These are phyloP conservation scores for Metrosideros polymorpha DNA, from an alignment of 441 rosid species.

Conservation along the genomic window DNA sequence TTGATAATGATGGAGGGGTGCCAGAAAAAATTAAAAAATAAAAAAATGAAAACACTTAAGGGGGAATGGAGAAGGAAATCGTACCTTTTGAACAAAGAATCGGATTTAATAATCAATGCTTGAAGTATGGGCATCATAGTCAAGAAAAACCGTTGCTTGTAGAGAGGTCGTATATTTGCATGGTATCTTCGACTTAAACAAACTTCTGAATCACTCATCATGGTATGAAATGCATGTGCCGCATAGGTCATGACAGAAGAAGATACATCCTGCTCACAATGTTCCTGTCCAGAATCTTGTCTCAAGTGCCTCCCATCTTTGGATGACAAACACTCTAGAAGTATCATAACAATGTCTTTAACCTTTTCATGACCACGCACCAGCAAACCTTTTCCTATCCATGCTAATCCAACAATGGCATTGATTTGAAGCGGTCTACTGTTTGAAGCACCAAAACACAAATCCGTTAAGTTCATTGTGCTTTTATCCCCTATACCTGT, in stretches of 20 bases:
- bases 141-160: conserved; percentile 81
- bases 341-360: conserved; percentile 44
- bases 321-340: conserved; percentile 49
- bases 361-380: conserved; percentile 82
- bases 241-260: conserved; percentile 45
- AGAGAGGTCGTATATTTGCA: conserved; percentile 76
- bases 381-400: conserved; percentile 93
- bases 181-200: conserved; percentile 65
- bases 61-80: neutral
- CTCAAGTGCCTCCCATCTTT: conserved; percentile 14
- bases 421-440: conserved; percentile 32
- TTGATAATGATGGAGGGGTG: neutral
- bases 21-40: neutral
- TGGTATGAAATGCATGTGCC: conserved; percentile 77
- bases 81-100: conserved; percentile 40
- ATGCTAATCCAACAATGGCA: conserved; percentile 68
- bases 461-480: conserved; percentile 20
- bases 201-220: conserved; percentile 67
- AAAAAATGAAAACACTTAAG: neutral
- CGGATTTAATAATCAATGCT: conserved; percentile 45
- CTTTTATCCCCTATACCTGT: conserved; percentile 13
- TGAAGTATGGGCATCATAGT: conserved; percentile 58
- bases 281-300: conserved; percentile 10
- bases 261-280: conserved; percentile 16
- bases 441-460: conserved; percentile 26